Evolutionary conservation across 345 rosid genomes (phyloP).

Genomic region (Eucalyptus shirleyi): DNA sequence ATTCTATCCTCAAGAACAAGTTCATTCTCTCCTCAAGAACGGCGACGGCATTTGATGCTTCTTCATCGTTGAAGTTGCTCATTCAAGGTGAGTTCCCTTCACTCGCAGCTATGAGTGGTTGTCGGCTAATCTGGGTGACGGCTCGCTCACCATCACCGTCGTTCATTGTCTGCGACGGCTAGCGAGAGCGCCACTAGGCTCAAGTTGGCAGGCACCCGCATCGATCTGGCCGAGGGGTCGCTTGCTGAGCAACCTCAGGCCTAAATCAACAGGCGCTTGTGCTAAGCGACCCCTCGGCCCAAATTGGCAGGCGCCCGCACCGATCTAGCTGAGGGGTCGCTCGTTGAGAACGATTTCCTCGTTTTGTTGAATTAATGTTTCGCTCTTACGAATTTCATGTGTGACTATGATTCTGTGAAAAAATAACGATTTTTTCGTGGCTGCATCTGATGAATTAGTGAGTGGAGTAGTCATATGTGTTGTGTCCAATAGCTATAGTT

Average conservation of each 20-base stretch:
- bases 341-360: neutral
- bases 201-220: rapidly evolving
- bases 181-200: rapidly evolving
- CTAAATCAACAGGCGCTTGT: rapidly evolving
- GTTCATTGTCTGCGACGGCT: rapidly evolving
- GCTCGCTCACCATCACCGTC: rapidly evolving
- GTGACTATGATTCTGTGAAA: neutral
- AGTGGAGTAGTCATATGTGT: neutral
- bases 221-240: rapidly evolving
- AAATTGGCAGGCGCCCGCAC: rapidly evolving
- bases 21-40: too few species aligned
- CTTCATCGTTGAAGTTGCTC: too few species aligned
- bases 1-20: too few species aligned
- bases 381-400: neutral
- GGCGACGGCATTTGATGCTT: rapidly evolving
- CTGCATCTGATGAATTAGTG: neutral
- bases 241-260: rapidly evolving
- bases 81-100: too few species aligned
- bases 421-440: neutral
- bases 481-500: neutral
- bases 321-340: too few species aligned
- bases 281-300: rapidly evolving
- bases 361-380: neutral
- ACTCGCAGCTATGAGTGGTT: too few species aligned
- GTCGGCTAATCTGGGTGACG: too few species aligned